phyloP scores from a whole-genome alignment of 2,329 filamentous ascomycete species.

The Metarhizium album region DNA sequence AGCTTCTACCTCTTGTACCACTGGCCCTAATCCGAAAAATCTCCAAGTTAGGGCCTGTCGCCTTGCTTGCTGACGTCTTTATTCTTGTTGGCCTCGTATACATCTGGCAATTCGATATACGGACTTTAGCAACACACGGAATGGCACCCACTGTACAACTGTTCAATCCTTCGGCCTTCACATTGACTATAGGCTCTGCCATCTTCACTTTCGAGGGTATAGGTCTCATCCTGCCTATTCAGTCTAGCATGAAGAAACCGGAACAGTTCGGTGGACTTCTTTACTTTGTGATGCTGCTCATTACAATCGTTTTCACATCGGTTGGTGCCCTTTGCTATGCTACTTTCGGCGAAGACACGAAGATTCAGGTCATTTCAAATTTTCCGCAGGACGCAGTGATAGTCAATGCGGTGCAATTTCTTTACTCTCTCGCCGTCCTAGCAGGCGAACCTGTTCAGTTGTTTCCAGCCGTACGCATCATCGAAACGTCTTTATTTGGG shows the following conservation, averaged over 20 bases:
- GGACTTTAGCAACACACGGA: slow-evolving; percentile 42
- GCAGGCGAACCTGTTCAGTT: slow-evolving; percentile 64
- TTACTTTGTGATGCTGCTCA: slow-evolving; percentile 59
- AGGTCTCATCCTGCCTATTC: slow-evolving; percentile 64
- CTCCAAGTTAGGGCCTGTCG: slow-evolving; percentile 58
- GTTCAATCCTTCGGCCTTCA: slow-evolving; percentile 60
- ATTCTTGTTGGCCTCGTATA: slow-evolving; percentile 61
- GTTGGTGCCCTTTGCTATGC: slow-evolving; percentile 65
- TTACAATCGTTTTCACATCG: slow-evolving; percentile 61
- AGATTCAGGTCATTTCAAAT: slow-evolving; percentile 67
- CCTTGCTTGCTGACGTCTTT: slow-evolving; percentile 60
- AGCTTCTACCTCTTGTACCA: slow-evolving; percentile 54
- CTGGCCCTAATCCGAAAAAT: slow-evolving; percentile 64
- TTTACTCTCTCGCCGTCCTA: slow-evolving; percentile 65
- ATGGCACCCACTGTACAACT: slow-evolving; percentile 50
- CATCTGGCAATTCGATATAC: slow-evolving; percentile 63
- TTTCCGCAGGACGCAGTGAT: slow-evolving; percentile 59
- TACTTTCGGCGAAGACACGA: slow-evolving; percentile 57
- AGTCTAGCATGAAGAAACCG: slow-evolving; percentile 63
- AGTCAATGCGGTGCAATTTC: slow-evolving; percentile 67
- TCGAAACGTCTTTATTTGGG: slow-evolving; percentile 59
- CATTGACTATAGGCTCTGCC: slow-evolving; percentile 59
- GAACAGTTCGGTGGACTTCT: slow-evolving; percentile 57
- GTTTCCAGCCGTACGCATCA: slow-evolving; percentile 61
- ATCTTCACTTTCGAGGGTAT: slow-evolving; percentile 76